Conservation (phyloP, 148 eudicot species). For the Amaranthus cruentus region DNA sequence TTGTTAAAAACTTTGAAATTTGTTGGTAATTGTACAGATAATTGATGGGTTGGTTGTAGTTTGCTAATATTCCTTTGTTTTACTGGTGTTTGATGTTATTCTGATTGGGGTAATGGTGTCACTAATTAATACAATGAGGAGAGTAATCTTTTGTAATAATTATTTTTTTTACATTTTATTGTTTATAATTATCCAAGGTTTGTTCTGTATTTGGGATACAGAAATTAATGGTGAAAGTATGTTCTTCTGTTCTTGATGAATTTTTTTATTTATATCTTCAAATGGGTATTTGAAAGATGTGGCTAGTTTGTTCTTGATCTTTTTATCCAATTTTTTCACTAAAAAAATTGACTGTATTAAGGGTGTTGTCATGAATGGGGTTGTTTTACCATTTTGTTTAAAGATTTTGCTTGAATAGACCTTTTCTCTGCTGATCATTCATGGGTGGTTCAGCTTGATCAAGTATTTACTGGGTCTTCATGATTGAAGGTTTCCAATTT, state of each 20-base stretch:
- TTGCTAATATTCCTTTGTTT: not conserved
- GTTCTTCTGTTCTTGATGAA: slow-evolving; percentile 5
- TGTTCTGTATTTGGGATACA: not conserved
- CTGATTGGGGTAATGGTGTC: slow-evolving; percentile 6
- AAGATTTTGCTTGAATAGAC: slow-evolving; percentile 5
- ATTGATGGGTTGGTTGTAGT: not conserved
- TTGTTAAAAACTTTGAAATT: not conserved
- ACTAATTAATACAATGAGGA: not conserved
- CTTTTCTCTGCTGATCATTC: not conserved
- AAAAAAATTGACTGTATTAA: not conserved
- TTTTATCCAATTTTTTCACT: not conserved
- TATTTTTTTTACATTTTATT: slow-evolving; percentile 11
- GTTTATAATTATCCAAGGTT: not conserved
- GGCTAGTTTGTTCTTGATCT: not conserved
- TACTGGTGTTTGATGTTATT: not conserved
- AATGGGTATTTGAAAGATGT: not conserved
- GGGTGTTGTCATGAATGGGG: slow-evolving; percentile 1
- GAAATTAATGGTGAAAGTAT: slow-evolving; percentile 9
- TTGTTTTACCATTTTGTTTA: not conserved
- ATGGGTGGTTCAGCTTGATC: not conserved
- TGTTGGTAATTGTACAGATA: not conserved
- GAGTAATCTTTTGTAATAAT: slow-evolving; percentile 8
- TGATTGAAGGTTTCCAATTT: not conserved
- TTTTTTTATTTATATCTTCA: not conserved
- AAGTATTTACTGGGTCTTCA: not conserved